These are phyloP conservation scores for Cyberlindnera maritima DNA, from an alignment of 805 yeast genomes.

Conservation along the genomic window DNA sequence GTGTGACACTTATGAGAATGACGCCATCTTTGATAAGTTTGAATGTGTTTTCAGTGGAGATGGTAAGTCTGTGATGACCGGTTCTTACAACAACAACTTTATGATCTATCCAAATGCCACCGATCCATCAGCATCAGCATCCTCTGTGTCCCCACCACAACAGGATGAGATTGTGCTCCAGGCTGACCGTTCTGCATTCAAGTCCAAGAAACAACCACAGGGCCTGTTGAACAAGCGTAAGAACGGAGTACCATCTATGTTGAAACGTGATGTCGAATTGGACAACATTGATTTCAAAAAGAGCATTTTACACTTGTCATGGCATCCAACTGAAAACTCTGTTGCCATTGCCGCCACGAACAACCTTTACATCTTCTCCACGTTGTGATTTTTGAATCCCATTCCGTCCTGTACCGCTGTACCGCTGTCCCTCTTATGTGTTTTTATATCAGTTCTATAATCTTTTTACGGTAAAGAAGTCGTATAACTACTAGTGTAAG, in stretches of 20 bases:
- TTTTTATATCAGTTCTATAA: not conserved
- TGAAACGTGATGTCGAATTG: constrained; percentile 41
- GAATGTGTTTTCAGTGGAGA: constrained; percentile 96
- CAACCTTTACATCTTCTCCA: constrained; percentile 82
- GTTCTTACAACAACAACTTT: constrained; percentile 94
- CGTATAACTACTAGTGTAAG: too few relatives aligned
- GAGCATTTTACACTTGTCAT: constrained; percentile 89
- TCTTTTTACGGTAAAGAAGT: not conserved
- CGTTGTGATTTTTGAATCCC: constrained; percentile 44
- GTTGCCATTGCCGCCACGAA: constrained; percentile 99
- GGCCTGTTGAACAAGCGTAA: constrained; percentile 22
- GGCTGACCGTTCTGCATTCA: constrained; percentile 97
- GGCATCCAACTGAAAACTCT: constrained; percentile 97
- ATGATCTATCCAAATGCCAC: constrained; percentile 92
- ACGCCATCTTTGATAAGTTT: constrained; percentile 96
- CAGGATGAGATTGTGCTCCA: constrained; percentile 73
- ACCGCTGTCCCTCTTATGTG: too few relatives aligned
- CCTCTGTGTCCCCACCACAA: constrained; percentile 10
- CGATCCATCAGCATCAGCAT: constrained; percentile 25
- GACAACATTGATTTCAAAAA: constrained; percentile 91
- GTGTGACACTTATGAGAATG: constrained; percentile 97
- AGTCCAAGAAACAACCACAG: constrained; percentile 54
- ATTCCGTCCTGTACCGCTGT: too few relatives aligned
- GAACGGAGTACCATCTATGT: constrained; percentile 36
- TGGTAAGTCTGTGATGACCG: constrained; percentile 89